Evolutionary conservation across 2,329 filamentous ascomycete genomes (phyloP).

Genomic region (Verticillium isaacii): DNA sequence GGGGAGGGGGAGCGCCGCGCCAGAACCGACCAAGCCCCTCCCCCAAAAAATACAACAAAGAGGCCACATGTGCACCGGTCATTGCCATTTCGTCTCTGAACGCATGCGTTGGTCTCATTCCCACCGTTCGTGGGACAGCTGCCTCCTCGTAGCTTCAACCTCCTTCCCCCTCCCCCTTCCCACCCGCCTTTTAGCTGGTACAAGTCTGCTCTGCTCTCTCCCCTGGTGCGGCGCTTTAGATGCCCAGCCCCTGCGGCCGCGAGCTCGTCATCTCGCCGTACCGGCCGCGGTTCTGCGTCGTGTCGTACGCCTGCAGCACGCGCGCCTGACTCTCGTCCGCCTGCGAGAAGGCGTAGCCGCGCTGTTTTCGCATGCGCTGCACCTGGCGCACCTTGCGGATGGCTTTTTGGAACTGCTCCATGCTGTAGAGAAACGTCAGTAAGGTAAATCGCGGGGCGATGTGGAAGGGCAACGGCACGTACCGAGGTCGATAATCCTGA

Average conservation of each 20-base stretch:
- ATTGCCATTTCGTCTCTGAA: background rate
- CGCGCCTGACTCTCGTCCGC: slow-evolving; percentile 94
- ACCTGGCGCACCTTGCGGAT: slow-evolving; percentile 98
- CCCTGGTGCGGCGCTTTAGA: background rate
- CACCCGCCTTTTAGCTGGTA: too few relatives aligned
- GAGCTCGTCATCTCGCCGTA: slow-evolving; percentile 87
- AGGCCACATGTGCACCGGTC: background rate
- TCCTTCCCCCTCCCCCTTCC: too few relatives aligned
- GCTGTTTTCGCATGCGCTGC: slow-evolving; percentile 98
- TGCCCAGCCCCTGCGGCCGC: slow-evolving; percentile 17
- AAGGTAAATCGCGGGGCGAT: background rate
- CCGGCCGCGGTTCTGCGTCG: slow-evolving; percentile 81
- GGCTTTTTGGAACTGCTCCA: slow-evolving; percentile 99
- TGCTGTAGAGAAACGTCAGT: slow-evolving; percentile 46
- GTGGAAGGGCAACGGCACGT: slow-evolving; percentile 26
- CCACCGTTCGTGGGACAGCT: background rate
- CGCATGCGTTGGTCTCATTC: background rate
- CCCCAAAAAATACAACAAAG: background rate
- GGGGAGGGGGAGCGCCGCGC: background rate
- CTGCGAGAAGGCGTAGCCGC: slow-evolving; percentile 96
- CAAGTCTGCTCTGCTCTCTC: too few relatives aligned
- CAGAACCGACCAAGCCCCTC: background rate
- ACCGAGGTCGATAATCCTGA: slow-evolving; percentile 95
- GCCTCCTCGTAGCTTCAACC: background rate
- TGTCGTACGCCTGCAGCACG: slow-evolving; percentile 96